Base-by-base conservation (phyloP, 257 asterid genomes). In the Nyctanthes arbortristis region DNA sequence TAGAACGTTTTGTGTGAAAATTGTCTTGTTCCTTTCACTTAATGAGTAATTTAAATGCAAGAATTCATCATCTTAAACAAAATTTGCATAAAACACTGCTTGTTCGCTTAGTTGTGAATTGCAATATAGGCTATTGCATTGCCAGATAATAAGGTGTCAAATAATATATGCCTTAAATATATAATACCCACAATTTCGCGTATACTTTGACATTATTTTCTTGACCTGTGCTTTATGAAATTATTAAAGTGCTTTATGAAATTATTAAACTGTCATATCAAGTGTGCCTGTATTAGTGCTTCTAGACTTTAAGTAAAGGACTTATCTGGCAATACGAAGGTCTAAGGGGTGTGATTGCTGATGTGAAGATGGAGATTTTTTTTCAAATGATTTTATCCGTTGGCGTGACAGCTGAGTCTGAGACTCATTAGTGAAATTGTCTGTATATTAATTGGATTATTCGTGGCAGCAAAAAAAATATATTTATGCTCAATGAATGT, bases 11-110 rank as follows among this genome's bases (percentile, higher is more conserved):
- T 24, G 9, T 20, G 59, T 45, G 45, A 11, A 18, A 13, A 58
- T 25, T 64, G 66, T 40, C 39, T 18, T 33, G 36, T 66, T 75
- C 20, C 55, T 68, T 43, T 70, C 65, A 40, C 45, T 61, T 66
- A 24, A 58, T 39, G n/a, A 43, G 54, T 43, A n/a, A 16, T 43
- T 43, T 43, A 43, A 43, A 43, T 61, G 11, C 61, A 31, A 54
- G 63, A 43, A 67, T 34, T 60, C 37, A 24, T 29, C 58, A n/a
- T 28, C 18, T 33, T 24, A 24, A 30, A 40, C 49, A 3, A 40
- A 43, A 2, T 3, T 43, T 43, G 9, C 54, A 20, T 43, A 16
- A 16, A 20, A 43, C 24, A 43, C 24, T 11, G 47, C 24, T 27
- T 60, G 75, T 47, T 73, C 6, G 49, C 63, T 27, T 16, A 67